Evolutionary conservation across 768 basidiomycete species (phyloP).

Genomic region (Serendipita sp.): DNA sequence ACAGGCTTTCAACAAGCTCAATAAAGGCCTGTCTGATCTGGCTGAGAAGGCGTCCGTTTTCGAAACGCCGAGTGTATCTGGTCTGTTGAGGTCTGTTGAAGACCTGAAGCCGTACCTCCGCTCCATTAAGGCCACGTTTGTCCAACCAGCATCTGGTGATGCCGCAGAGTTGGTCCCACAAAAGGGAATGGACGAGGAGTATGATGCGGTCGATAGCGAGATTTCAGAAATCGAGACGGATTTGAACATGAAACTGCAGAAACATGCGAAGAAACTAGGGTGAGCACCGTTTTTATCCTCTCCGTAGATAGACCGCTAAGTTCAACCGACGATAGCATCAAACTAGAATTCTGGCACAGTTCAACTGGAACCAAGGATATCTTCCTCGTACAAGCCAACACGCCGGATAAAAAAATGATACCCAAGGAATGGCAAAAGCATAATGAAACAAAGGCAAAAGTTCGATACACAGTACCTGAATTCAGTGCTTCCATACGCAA

Average conservation of each 20-base stretch:
- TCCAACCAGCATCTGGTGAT: slow-evolving; percentile 31
- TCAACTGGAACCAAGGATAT: slow-evolving; percentile 84
- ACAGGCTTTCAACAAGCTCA: slow-evolving; percentile 64
- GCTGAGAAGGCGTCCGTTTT: slow-evolving; percentile 55
- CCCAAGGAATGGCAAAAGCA: slow-evolving; percentile 75
- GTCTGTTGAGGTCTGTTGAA: slow-evolving; percentile 64
- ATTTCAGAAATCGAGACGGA: slow-evolving; percentile 54
- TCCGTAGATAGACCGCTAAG: slow-evolving; percentile 23
- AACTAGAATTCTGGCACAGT: slow-evolving; percentile 58
- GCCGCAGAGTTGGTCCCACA: slow-evolving; percentile 59
- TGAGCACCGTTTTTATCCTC: slow-evolving; percentile 19
- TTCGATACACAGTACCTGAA: slow-evolving; percentile 61
- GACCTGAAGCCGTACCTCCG: slow-evolving; percentile 58
- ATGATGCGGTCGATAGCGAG: slow-evolving; percentile 60
- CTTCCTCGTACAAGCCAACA: slow-evolving; percentile 65
- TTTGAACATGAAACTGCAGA: slow-evolving; percentile 50
- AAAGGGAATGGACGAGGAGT: slow-evolving; percentile 72
- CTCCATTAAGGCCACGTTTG: slow-evolving; percentile 58
- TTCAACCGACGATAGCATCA: slow-evolving; percentile 10
- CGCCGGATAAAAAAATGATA: slow-evolving; percentile 37
- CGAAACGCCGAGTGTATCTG: slow-evolving; percentile 56
- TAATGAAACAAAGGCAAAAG: slow-evolving; percentile 56
- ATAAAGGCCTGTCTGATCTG: slow-evolving; percentile 45
- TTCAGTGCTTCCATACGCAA: slow-evolving; percentile 55
- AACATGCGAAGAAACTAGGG: slow-evolving; percentile 53